Evolutionary conservation across 2,329 filamentous ascomycete species (phyloP).

Genomic region (Apiospora marii): DNA sequence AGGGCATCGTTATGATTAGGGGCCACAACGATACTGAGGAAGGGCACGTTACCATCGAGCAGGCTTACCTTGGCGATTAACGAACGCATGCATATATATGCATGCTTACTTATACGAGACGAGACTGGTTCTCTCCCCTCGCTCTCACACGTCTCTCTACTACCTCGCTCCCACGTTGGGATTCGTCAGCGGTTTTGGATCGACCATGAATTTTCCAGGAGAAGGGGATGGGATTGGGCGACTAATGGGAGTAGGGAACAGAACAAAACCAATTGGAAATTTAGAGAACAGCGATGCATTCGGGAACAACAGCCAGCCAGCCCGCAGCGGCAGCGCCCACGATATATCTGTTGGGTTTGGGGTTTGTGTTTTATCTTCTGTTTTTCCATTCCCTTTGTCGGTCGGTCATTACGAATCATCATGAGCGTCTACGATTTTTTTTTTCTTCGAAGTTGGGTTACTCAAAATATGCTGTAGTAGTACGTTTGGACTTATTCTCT

Average conservation of each 20-base stretch:
- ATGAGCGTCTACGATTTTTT: constrained; percentile 13
- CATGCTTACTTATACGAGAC: not conserved
- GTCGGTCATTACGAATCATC: constrained; percentile 20
- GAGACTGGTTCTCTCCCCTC: not conserved
- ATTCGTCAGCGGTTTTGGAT: not conserved
- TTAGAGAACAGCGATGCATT: no score
- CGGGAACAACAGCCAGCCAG: not conserved
- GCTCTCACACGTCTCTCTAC: not conserved
- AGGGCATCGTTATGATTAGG: constrained; percentile 37
- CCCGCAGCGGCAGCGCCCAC: not conserved
- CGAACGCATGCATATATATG: not conserved
- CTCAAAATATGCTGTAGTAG: not conserved
- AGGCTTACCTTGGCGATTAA: not conserved
- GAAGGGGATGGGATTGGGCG: not conserved
- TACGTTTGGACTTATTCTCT: not conserved
- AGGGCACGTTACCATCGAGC: not conserved
- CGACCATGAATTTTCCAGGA: not conserved
- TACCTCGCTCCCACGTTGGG: not conserved
- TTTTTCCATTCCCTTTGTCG: constrained; percentile 5
- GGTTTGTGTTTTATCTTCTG: not conserved
- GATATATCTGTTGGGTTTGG: not conserved
- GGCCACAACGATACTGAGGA: not conserved
- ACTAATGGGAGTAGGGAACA: not conserved
- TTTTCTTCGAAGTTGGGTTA: constrained; percentile 1
- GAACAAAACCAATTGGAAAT: not conserved